Evolutionary conservation across 768 basidiomycete genomes (phyloP), one percentile per base, ranked within the genome.

Genomic region (Tylopilus sp.): DNA sequence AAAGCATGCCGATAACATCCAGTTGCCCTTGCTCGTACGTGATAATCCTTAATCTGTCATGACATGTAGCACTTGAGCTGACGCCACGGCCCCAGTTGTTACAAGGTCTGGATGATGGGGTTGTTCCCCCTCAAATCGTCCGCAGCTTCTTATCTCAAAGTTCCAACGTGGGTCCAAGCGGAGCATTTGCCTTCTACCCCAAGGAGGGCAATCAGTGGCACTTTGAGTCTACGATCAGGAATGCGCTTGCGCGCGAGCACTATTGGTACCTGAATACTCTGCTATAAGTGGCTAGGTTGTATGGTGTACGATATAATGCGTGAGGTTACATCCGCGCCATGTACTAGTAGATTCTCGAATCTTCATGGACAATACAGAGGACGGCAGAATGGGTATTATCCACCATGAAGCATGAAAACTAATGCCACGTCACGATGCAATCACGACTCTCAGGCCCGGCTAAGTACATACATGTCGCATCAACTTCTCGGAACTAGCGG

Each of bases 61-160:
- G 16, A 8, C 16, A n/a, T n/a, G 34, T 17, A 8, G 2, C 17
- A 36, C 34, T 36, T 16, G 33, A 4, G 34, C 16, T 36, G 34
- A 36, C 16, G 34, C 17, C 12, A 2, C 14, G 53, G 22, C 3
- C 48, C 46, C 48, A 86, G 85, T 76, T 86, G n/a, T 63, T 88
- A 10, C 86, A 89, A 66, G 86, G 87, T 10, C 72, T 78, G 1
- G 63, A 70, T 1, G 85, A 87, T 60, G 67, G 65, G 37, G 83
- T 87, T 21, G 89, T 90, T 0, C 86, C 85, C 0, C 82, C 81
- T 7, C 72, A 70, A 1, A 85, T 87, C 58, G 78, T 86, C 1
- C 43, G 31, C 21, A 3, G 21, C 5, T 57, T 63, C 55, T 4
- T 86, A 3, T 8, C 56, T 4, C 19, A 44, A 3, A 47, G 55